A percentile compares a stretch with the other conserved stretches of the same genome.
phyloP scores from a whole-genome alignment of 805 yeast species.

The Lachancea quebecensis region DNA sequence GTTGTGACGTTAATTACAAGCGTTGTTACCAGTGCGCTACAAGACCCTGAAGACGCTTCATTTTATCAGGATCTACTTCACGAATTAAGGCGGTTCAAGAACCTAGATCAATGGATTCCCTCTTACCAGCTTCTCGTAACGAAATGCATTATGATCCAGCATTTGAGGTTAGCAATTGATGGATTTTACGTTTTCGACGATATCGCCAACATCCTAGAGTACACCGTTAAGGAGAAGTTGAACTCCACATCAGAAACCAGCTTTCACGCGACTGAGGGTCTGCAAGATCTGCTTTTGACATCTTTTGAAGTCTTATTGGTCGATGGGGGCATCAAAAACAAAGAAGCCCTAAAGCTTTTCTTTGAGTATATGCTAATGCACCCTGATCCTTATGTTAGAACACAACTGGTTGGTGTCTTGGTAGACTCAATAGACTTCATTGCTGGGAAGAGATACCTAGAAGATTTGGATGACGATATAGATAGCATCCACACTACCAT shows the following conservation, averaged over 20 bases:
- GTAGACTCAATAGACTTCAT: conserved; percentile 52
- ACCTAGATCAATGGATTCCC: conserved; percentile 83
- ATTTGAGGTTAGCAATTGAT: conserved; percentile 48
- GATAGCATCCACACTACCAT: conserved; percentile 15
- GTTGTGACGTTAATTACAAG: conserved; percentile 50
- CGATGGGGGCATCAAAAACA: conserved; percentile 72
- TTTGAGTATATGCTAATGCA: conserved; percentile 53
- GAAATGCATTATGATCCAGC: conserved; percentile 52
- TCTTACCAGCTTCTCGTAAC: conserved; percentile 45
- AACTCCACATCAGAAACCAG: conserved; percentile 26
- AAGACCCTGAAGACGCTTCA: conserved; percentile 30
- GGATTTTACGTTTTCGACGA: conserved; percentile 45
- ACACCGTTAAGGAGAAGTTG: conserved; percentile 37
- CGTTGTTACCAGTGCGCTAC: conserved; percentile 38
- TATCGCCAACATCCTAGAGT: conserved; percentile 46
- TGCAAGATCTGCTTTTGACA: conserved; percentile 48
- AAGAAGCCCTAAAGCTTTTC: conserved; percentile 51
- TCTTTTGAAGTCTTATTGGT: conserved; percentile 66
- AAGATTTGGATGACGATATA: conserved; percentile 60
- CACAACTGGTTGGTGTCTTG: conserved; percentile 42
- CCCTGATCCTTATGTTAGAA: conserved; percentile 44
- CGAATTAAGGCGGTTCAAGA: conserved; percentile 67
- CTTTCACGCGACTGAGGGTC: conserved; percentile 22
- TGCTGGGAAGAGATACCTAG: conserved; percentile 56
- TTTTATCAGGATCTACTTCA: conserved; percentile 45